Percentiles rank a stretch among this genome's conserved stretches.
These are phyloP conservation scores for Dimargaris xerosporica DNA, from an alignment of 192 early-diverging fungal species.

Conservation along the genomic window DNA sequence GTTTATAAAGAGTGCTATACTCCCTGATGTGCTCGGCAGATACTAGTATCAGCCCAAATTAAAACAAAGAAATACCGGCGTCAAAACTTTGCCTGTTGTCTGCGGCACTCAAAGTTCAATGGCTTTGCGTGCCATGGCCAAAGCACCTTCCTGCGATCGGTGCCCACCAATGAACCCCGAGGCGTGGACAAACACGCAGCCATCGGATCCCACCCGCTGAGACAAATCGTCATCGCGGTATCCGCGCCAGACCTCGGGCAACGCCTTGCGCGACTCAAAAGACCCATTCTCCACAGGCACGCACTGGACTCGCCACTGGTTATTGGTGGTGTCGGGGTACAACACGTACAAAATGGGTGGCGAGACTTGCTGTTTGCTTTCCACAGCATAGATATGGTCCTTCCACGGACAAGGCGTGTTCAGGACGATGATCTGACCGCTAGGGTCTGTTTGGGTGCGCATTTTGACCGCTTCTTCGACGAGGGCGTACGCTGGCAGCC, in stretches of 20 bases:
- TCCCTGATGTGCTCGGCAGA: too few species aligned
- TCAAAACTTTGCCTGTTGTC: too few species aligned
- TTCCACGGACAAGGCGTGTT: constrained; percentile 87
- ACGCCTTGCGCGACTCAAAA: constrained; percentile 56
- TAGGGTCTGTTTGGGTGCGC: constrained; percentile 40
- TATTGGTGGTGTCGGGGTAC: constrained; percentile 49
- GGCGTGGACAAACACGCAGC: constrained; percentile 81
- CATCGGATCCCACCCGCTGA: constrained; percentile 51
- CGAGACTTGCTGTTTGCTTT: constrained; percentile 32
- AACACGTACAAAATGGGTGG: constrained; percentile 54
- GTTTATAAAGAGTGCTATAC: too few species aligned
- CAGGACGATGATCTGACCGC: constrained; percentile 69
- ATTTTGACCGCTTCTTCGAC: constrained; percentile 55
- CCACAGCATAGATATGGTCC: constrained; percentile 65
- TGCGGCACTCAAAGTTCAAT: constrained; percentile 26
- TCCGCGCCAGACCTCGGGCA: constrained; percentile 67
- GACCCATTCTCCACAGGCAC: constrained; percentile 36
- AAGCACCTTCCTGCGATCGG: constrained; percentile 58
- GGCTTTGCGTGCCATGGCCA: constrained; percentile 48
- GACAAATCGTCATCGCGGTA: constrained; percentile 71
- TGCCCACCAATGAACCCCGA: constrained; percentile 74
- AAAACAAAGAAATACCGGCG: too few species aligned
- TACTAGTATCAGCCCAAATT: too few species aligned
- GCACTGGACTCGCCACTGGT: constrained; percentile 66
- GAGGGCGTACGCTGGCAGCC: constrained; percentile 78